Evolutionary conservation across 768 basidiomycete genomes (phyloP).

Genomic region (Collybia nuda): DNA sequence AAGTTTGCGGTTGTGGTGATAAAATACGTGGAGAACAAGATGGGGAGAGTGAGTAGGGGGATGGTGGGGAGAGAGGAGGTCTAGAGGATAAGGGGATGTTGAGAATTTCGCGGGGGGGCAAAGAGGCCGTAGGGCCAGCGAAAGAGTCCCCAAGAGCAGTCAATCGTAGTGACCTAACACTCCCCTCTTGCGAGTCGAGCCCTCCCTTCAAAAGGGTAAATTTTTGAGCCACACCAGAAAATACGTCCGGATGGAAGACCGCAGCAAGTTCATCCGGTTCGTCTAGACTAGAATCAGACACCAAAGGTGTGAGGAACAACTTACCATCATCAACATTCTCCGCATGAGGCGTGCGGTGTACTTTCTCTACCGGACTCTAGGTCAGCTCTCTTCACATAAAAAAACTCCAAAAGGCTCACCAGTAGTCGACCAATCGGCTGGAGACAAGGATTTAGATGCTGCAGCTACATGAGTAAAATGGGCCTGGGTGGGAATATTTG

Average conservation of each 20-base stretch:
- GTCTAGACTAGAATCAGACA: no score
- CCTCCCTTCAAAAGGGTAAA: slow-evolving; percentile 1
- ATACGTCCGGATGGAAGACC: slow-evolving; percentile 4
- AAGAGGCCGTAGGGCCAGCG: neutral
- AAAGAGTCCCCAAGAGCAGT: slow-evolving; percentile 1
- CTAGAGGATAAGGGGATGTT: slow-evolving; percentile 2
- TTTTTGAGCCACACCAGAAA: neutral
- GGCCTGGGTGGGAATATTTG: neutral
- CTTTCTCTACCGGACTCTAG: no score
- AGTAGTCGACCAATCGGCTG: slow-evolving; percentile 2
- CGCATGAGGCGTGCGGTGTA: no score
- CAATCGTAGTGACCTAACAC: slow-evolving; percentile 5
- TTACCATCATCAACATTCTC: no score
- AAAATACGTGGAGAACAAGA: no score
- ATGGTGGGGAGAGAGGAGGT: slow-evolving; percentile 3
- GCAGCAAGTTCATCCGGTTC: neutral
- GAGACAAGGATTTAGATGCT: slow-evolving; percentile 1
- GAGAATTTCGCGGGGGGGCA: neutral
- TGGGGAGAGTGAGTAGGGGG: neutral
- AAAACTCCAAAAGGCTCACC: neutral
- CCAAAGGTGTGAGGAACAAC: no score
- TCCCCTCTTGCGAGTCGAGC: slow-evolving; percentile 2
- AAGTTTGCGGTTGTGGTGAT: no score
- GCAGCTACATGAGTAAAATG: neutral
- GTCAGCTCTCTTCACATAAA: no score